phyloP scores from a whole-genome alignment of 2,329 filamentous ascomycete genomes.

The Byssochlamys sp. region DNA sequence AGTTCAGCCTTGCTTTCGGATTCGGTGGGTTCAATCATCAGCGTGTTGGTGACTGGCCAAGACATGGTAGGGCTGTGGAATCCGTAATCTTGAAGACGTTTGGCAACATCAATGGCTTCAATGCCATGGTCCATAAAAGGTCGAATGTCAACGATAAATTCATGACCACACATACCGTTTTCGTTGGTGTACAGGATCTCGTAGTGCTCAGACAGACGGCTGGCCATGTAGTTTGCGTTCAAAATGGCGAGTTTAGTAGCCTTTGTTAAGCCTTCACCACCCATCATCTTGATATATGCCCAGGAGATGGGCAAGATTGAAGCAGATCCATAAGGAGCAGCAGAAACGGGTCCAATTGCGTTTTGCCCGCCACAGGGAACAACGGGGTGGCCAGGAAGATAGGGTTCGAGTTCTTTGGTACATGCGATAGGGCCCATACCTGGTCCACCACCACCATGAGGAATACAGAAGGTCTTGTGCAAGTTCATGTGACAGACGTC shows the following conservation, averaged over 20 bases:
- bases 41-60: constrained; percentile 86
- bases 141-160: constrained; percentile 88
- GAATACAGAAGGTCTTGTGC: constrained; percentile 98
- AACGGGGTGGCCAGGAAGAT: constrained; percentile 63
- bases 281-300: constrained; percentile 98
- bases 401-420: constrained; percentile 70
- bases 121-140: constrained; percentile 76
- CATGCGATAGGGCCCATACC: constrained; percentile 90
- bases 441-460: constrained; percentile 86
- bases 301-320: constrained; percentile 80
- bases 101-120: constrained; percentile 90
- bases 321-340: constrained; percentile 77
- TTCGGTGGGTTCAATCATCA: constrained; percentile 97
- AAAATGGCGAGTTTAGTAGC: constrained; percentile 88
- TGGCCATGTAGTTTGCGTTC: constrained; percentile 96
- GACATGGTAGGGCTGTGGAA: constrained; percentile 97
- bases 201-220: constrained; percentile 74
- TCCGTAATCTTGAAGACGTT: constrained; percentile 91
- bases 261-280: constrained; percentile 66
- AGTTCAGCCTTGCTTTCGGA: constrained; percentile 86
- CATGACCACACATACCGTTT: constrained; percentile 80
- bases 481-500: constrained; percentile 96
- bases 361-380: constrained; percentile 35
- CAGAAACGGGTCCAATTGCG: constrained; percentile 55
- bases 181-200: constrained; percentile 87